phyloP scores from a whole-genome alignment of 139 green algal genomes.

The Microglena sp. region DNA sequence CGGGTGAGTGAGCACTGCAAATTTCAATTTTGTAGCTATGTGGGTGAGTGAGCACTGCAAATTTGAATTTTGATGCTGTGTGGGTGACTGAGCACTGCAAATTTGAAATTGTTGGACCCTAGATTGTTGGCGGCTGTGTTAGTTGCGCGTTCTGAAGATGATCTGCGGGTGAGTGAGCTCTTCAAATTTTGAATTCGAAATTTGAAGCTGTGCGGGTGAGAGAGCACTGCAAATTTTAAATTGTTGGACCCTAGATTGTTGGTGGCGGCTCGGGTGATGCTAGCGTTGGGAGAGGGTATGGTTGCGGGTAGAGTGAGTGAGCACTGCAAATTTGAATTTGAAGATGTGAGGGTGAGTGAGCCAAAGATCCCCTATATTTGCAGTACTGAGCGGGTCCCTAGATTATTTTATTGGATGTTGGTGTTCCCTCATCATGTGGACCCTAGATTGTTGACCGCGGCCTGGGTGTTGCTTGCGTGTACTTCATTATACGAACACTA shows the following conservation, averaged over 20 bases:
- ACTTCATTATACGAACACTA: no score
- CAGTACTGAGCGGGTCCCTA: slow-evolving; percentile 30
- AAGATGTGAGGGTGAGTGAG: slow-evolving; percentile 15
- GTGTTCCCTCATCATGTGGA: slow-evolving; percentile 3
- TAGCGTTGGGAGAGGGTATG: no score
- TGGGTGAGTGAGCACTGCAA: slow-evolving; percentile 3
- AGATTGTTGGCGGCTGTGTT: slow-evolving; percentile 49
- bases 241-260: no score
- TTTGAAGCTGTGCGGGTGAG: slow-evolving; percentile 14
- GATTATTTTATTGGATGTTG: no score
- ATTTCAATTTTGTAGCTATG: slow-evolving; percentile 7
- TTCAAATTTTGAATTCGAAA: not conserved
- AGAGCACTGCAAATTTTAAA: not conserved
- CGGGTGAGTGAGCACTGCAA: slow-evolving; percentile 3
- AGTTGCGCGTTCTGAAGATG: slow-evolving; percentile 20
- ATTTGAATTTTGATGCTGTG: slow-evolving; percentile 7
- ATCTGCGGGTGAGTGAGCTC: slow-evolving; percentile 23
- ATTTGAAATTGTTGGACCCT: slow-evolving; percentile 16
- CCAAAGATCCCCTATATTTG: not conserved
- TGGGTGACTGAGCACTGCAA: slow-evolving; percentile 2
- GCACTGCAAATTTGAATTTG: not conserved
- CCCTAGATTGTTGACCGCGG: no score
- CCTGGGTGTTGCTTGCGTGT: no score
- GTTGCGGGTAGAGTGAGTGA: slow-evolving; percentile 18
- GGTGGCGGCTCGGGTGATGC: no score